phyloP scores from a whole-genome alignment of 2,329 filamentous ascomycete genomes.

The Claviceps arundinis region DNA sequence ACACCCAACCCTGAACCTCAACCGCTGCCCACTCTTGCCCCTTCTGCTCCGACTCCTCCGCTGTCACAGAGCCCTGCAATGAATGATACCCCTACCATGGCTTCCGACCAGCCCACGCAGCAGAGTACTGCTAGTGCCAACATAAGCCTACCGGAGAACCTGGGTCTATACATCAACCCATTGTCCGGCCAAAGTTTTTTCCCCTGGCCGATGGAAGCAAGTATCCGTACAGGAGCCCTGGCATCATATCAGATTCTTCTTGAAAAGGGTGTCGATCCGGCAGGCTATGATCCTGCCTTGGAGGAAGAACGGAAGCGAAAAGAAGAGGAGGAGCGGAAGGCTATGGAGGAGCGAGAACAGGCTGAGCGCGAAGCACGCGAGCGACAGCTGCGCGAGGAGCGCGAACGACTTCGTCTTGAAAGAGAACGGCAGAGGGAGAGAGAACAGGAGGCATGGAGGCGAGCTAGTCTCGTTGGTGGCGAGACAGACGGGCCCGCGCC shows the following conservation, averaged over 20 bases:
- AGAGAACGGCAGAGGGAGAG: conserved; percentile 29
- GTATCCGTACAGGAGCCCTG: conserved; percentile 56
- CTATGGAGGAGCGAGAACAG: conserved; percentile 33
- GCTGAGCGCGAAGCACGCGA: conserved; percentile 33
- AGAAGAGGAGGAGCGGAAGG: conserved; percentile 36
- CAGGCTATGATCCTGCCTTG: conserved; percentile 42
- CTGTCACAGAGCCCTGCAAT: conserved; percentile 21
- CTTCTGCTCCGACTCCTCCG: conserved; percentile 19
- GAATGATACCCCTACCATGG: conserved; percentile 19
- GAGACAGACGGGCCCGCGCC: conserved; percentile 13
- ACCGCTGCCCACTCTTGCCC: conserved; percentile 17
- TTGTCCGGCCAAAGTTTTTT: conserved; percentile 48
- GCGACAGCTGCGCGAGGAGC: conserved; percentile 24
- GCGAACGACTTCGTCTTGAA: conserved; percentile 26
- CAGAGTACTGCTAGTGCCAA: conserved; percentile 19
- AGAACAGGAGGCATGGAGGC: conserved; percentile 28
- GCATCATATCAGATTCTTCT: conserved; percentile 48
- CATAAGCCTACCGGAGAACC: conserved; percentile 34
- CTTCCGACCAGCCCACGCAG: conserved; percentile 19
- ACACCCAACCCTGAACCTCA: conserved; percentile 17
- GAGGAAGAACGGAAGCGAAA: conserved; percentile 38
- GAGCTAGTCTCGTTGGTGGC: conserved; percentile 21
- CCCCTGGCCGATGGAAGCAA: conserved; percentile 63
- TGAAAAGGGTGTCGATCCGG: conserved; percentile 49
- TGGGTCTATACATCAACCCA: conserved; percentile 40